Evolutionary conservation across 2,329 filamentous ascomycete genomes (phyloP), one percentile per base, ranked within the genome.

Genomic region (Rutstroemia sp.): DNA sequence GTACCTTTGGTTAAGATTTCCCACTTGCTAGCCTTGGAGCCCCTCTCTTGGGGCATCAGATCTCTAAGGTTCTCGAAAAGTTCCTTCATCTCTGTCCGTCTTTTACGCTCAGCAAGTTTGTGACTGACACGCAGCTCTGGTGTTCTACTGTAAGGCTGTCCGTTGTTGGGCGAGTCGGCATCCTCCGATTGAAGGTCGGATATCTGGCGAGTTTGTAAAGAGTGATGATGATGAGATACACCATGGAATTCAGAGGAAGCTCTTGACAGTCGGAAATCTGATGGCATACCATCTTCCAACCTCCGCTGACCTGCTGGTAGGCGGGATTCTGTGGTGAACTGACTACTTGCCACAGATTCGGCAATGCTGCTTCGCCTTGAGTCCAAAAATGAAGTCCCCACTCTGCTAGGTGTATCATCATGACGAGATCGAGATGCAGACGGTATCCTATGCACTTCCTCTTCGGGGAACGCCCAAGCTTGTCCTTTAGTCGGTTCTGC

Each of bases 21-120:
- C 89, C 89, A 95, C 65, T 95, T 95, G 63, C 88, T 92, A 0
- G 89, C 89, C 69, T 94, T 95, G 23, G 86, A 87, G 1, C 89
- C 89, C 16, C 89, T 82, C 65, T 89, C 88, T 63, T 90, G 87
- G 1, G 88, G 88, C 73, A 92, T 85, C 39, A 90, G 76, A 62
- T 88, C 85, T 63, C 89, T 82, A 8, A 94, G 74, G 64, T 89
- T 86, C 62, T 94, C 89, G 67, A 94, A 94, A 0, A 94, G 73
- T 65, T 89, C 86, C 73, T 94, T 94, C 89, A 94, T 94, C 69
- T 94, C 89, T 8, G 88, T 92, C 59, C 89, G 78, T 40, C 89
- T 81, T 73, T 94, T 94, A 39, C 89, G 79, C 72, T 94, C 89
- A 0, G 89, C 89, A 56, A 94, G 79, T 71, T 94, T 94, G 72